Evolutionary conservation across 495 filamentous ascomycete species (phyloP), one percentile per base, ranked within the genome.

Genomic region (Monascus purpureus): DNA sequence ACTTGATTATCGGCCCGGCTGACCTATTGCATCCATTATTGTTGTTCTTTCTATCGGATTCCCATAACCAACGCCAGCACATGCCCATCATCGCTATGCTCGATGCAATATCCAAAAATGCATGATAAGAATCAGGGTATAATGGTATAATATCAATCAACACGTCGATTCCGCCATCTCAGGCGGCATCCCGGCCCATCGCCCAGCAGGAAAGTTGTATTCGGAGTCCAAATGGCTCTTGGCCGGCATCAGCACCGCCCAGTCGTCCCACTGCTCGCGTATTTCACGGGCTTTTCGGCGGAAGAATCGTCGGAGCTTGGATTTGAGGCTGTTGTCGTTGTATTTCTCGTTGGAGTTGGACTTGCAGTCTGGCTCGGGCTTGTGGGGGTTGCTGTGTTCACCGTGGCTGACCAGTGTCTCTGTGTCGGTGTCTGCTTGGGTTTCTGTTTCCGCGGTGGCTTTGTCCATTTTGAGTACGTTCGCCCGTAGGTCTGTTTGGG

Each of bases 161-260:
- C 20, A 22, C 4, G 4, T 9, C 20, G 5, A 22, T 22, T 9
- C 20, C 20, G 20, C 4, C 20, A 9, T 9, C 20, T 22, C 20
- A 22, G 20, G 20, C 20, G 20, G 20, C 20, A 5, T 4, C 4
- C 37, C 37, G 1, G 31, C 25, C 19, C 22, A 30, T 14, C 37
- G 17, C 1, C 37, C 37, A n/a, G 13, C 6, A 8, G 32, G 25
- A 27, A 40, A 35, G 18, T 40, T 40, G 16, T 40, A 40, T 14
- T 40, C 37, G 13, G 12, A n/a, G 13, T 35, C 32, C 15, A 35
- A n/a, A 19, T 40, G 16, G 20, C 27, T 35, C 16, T 40, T 40
- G 13, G 37, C 37, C 8, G 28, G 28, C 37, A 35, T 35, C 8
- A 40, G 23, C 8, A 28, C 19, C 8, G 37, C 37, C 37, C 37